Conservation (phyloP, 1,139 yeast species). For the Candida frijolesensis region DNA sequence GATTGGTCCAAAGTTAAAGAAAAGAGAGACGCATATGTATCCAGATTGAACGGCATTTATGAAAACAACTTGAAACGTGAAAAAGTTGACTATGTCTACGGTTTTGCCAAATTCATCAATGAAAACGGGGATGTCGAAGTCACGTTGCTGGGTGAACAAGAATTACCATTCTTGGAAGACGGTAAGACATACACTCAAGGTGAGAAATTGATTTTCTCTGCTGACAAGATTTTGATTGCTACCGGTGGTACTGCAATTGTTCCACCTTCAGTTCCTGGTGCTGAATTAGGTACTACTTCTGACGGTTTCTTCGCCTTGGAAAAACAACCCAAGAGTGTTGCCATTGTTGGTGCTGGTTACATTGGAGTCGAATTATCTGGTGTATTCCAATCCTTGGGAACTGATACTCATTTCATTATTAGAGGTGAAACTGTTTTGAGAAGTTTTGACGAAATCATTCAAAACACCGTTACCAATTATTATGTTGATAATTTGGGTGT, state of each 20-base stretch:
- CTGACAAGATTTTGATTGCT: conserved; percentile 84
- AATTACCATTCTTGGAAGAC: conserved; percentile 35
- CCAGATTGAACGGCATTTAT: conserved; percentile 88
- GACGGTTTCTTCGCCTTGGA: conserved; percentile 88
- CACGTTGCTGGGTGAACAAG: conserved; percentile 46
- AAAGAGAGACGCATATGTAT: conserved; percentile 89
- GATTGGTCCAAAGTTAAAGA: conserved; percentile 80
- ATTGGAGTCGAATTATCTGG: conserved; percentile 96
- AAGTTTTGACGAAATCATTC: conserved; percentile 82
- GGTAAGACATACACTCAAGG: conserved; percentile 35
- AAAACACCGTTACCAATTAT: conserved; percentile 73
- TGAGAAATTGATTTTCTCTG: conserved; percentile 66
- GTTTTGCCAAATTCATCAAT: conserved; percentile 79
- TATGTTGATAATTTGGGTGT: conserved; percentile 78
- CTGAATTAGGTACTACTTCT: conserved; percentile 82
- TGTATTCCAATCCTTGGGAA: conserved; percentile 82
- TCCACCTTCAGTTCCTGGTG: conserved; percentile 75
- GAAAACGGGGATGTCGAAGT: conserved; percentile 78
- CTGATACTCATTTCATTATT: conserved; percentile 85
- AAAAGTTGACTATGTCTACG: conserved; percentile 83
- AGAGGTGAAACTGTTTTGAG: conserved; percentile 91
- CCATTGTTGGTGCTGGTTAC: conserved; percentile 97
- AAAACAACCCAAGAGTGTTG: conserved; percentile 86
- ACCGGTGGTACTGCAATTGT: conserved; percentile 87
- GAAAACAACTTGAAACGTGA: conserved; percentile 84